phyloP scores from a whole-genome alignment of 192 early-diverging fungal genomes.

The Thamnidium elegans region DNA sequence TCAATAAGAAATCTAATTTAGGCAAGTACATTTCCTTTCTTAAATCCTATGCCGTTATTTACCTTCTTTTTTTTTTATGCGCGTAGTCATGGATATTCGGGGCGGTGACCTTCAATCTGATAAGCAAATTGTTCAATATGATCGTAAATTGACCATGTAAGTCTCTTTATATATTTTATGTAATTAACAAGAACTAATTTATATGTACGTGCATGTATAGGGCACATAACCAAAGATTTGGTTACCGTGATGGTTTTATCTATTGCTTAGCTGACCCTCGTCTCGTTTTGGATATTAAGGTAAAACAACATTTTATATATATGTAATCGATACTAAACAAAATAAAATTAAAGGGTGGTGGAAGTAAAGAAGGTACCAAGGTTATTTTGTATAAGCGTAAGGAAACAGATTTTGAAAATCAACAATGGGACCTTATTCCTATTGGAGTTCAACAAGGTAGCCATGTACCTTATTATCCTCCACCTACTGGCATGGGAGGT shows the following conservation, averaged over 20 bases:
- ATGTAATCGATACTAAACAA: background rate
- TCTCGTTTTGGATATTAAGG: conserved; percentile 36
- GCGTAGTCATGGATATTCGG: conserved; percentile 24
- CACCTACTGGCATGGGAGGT: background rate
- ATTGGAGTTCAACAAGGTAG: background rate
- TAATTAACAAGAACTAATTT: background rate
- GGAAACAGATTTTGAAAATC: conserved; percentile 15
- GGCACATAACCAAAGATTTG: conserved; percentile 36
- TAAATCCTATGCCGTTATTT: background rate
- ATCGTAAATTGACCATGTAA: conserved; percentile 35
- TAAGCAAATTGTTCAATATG: conserved; percentile 27
- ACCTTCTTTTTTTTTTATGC: background rate
- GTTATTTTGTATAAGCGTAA: conserved; percentile 37
- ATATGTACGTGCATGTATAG: conserved; percentile 10
- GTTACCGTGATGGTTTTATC: conserved; percentile 30
- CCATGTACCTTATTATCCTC: background rate
- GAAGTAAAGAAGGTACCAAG: conserved; percentile 18
- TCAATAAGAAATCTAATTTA: conserved; percentile 26
- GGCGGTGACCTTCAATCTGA: conserved; percentile 24
- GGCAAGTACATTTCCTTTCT: conserved; percentile 14
- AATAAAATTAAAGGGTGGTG: conserved; percentile 11
- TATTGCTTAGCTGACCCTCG: conserved; percentile 31
- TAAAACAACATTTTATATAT: background rate
- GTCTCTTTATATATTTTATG: background rate
- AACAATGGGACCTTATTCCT: conserved; percentile 27